A percentile compares a stretch with the other conserved stretches of the same genome.
Conservation (phyloP, 1,284 basidiomycete genomes). For the Sporisorium graminicola region DNA sequence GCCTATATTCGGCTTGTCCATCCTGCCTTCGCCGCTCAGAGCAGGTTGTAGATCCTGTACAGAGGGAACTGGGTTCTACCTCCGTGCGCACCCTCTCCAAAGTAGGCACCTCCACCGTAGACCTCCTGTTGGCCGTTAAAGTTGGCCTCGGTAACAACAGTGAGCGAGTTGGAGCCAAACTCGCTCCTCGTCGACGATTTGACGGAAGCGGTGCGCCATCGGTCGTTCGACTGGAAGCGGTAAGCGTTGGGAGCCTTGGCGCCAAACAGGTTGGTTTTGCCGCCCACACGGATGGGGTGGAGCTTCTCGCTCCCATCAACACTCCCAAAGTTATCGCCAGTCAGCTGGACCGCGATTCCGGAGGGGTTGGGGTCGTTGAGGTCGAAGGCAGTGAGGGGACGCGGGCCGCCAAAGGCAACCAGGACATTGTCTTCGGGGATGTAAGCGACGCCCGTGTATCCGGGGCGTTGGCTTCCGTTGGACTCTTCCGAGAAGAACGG, state of each 20-base stretch:
- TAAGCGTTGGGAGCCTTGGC: slow-evolving; percentile 63
- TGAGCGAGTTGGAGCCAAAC: slow-evolving; percentile 60
- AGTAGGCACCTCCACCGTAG: slow-evolving; percentile 66
- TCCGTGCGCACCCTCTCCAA: slow-evolving; percentile 60
- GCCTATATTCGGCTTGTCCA: not conserved
- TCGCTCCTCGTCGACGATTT: slow-evolving; percentile 46
- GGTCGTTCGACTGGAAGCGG: slow-evolving; percentile 55
- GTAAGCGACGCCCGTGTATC: slow-evolving; percentile 64
- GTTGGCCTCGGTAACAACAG: slow-evolving; percentile 59
- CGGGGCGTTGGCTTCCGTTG: slow-evolving; percentile 62
- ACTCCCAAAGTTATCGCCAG: slow-evolving; percentile 51
- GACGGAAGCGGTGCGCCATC: slow-evolving; percentile 56
- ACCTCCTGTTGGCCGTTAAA: slow-evolving; percentile 55
- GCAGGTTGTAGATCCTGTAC: slow-evolving; percentile 44
- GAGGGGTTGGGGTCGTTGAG: slow-evolving; percentile 39
- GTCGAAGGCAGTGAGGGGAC: slow-evolving; percentile 61
- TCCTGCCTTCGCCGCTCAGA: slow-evolving; percentile 1
- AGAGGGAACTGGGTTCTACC: slow-evolving; percentile 56
- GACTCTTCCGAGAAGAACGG: slow-evolving; percentile 55
- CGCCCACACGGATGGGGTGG: slow-evolving; percentile 37
- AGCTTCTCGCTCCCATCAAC: slow-evolving; percentile 63
- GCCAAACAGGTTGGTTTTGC: slow-evolving; percentile 53
- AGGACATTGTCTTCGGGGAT: slow-evolving; percentile 54
- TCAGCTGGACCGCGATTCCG: slow-evolving; percentile 48
- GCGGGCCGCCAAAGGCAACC: slow-evolving; percentile 65